Evolutionary conservation across 2,329 filamentous ascomycete species (phyloP), one percentile per base, ranked within the genome.

Genomic region (Ceratocystis cacaofunesta): DNA sequence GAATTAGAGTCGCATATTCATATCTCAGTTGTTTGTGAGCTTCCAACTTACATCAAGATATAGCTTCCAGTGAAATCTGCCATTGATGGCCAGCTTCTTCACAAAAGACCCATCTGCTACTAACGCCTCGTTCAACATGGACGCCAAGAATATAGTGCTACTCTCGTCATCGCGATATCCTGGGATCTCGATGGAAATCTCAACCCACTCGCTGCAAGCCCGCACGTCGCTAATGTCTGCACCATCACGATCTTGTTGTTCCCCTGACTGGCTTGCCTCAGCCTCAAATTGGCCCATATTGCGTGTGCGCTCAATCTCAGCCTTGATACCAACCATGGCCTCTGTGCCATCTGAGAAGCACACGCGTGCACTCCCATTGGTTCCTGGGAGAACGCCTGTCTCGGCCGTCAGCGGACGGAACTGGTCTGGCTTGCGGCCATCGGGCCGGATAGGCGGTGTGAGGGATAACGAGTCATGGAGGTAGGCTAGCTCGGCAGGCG

Each of bases 341-440:
- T 99, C 94, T 1, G 91, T 95, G 62, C 94, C 94, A 74, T 99
- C 94, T 2, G 91, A 86, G 73, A 97, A 95, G 70, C 92, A 95
- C 60, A 99, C 88, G 43, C 95, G 85, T 67, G 94, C 92, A 75
- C 89, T 95, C 68, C 94, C 94, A 72, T 97, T 95, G 17, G 92
- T 88, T 60, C 87, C 86, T 0, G 94, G 92, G 0, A 99, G 82
- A 66, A 97, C 89, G 66, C 90, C 89, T 65, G 89, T 91, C 78
- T 99, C 94, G 67, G 94, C 94, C 19, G 88, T 85, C 66, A 99
- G 79, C 0, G 92, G 90, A 2, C 94, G 89, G 79, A 97, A 97
- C 75, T 96, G 90, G 43, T 85, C 89, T 22, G 90, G 79, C 19
- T 84, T 77, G 72, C 92, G 89, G 69, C 88, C 89, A 75, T 99